These are phyloP conservation scores for Pleurotus platypus DNA, from an alignment of 768 basidiomycete genomes.

Conservation along the genomic window DNA sequence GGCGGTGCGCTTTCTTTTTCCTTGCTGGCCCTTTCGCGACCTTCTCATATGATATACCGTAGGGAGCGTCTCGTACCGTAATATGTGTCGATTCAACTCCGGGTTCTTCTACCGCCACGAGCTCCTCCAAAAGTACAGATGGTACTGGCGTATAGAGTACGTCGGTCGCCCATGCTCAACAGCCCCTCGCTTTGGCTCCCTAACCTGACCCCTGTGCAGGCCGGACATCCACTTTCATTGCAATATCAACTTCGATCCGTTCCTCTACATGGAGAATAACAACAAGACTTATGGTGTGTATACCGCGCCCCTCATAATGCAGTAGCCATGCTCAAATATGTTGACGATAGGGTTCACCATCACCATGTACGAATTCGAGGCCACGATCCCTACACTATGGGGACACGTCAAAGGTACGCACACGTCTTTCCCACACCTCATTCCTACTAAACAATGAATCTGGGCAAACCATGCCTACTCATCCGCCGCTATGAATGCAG, in stretches of 20 bases:
- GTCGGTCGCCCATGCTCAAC: conserved; percentile 17
- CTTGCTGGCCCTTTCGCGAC: background rate
- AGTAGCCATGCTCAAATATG: background rate
- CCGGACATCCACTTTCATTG: conserved; percentile 77
- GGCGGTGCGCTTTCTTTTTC: conserved; percentile 27
- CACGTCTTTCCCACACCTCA: background rate
- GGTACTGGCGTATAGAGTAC: conserved; percentile 91
- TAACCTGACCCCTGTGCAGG: conserved; percentile 25
- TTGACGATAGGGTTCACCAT: conserved; percentile 65
- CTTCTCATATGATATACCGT: background rate
- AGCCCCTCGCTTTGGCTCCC: too few species aligned
- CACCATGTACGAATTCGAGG: conserved; percentile 71
- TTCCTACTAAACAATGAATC: background rate
- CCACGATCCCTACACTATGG: conserved; percentile 84
- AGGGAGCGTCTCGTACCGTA: conserved; percentile 51
- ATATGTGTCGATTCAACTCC: conserved; percentile 96
- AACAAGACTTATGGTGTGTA: conserved; percentile 41
- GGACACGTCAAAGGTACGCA: conserved; percentile 58
- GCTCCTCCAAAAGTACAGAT: conserved; percentile 70
- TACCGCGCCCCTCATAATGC: background rate
- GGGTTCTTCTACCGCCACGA: conserved; percentile 87
- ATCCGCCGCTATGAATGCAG: conserved; percentile 29
- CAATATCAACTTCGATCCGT: conserved; percentile 76
- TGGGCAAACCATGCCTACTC: too few species aligned
- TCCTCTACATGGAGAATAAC: conserved; percentile 74